Conservation (phyloP, 305 asterid species). For the Vinca major region DNA sequence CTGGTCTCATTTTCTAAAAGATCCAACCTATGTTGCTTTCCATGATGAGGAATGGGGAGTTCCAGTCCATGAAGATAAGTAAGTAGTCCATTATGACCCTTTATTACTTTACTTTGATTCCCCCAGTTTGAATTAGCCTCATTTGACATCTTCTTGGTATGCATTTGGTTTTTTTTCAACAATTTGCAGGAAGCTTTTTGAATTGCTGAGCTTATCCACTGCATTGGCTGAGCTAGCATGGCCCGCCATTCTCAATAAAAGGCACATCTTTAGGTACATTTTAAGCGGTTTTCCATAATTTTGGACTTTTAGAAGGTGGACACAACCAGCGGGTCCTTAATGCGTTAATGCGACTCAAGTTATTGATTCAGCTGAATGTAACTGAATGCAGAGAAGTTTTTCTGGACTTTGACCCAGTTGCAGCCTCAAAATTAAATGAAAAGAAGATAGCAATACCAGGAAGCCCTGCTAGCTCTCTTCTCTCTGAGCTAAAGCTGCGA, state of each 20-base stretch:
- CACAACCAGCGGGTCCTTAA: conserved; percentile 14
- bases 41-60: conserved; percentile 95
- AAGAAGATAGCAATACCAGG: conserved; percentile 63
- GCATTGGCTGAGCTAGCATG: conserved; percentile 79
- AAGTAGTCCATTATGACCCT: conserved; percentile 18
- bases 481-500: conserved; percentile 70
- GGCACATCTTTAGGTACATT: conserved; percentile 57
- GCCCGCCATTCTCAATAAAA: conserved; percentile 69
- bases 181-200: conserved; percentile 67
- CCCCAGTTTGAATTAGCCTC: conserved; percentile 13
- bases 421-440: conserved; percentile 73
- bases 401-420: conserved; percentile 61
- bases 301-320: conserved; percentile 16
- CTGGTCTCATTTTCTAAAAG: conserved; percentile 34
- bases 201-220: conserved; percentile 69
- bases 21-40: conserved; percentile 52
- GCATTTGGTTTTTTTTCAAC: conserved; percentile 17
- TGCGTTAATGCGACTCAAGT: conserved; percentile 17
- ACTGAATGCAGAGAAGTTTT: conserved; percentile 66
- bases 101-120: conserved; percentile 4
- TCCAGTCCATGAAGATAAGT: conserved; percentile 76
- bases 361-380: conserved; percentile 28
- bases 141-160: conserved; percentile 20
- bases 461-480: conserved; percentile 63
- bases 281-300: conserved; percentile 13